A percentile compares a stretch with the other conserved stretches of the same genome.
phyloP scores from a whole-genome alignment of 2,329 filamentous ascomycete species.

The Stachybotrys chlorohalonatus region DNA sequence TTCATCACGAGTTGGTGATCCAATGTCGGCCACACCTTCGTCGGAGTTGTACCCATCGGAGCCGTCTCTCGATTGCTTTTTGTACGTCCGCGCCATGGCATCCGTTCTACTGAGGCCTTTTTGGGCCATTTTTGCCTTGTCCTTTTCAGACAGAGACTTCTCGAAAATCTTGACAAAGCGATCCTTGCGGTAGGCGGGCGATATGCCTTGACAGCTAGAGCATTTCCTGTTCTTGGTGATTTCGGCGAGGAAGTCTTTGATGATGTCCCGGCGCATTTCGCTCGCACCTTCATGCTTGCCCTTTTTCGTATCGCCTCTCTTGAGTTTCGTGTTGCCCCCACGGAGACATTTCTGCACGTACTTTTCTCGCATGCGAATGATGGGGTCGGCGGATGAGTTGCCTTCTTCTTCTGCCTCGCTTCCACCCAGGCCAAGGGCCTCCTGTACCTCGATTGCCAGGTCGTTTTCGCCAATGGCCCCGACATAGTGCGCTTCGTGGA shows the following conservation, averaged over 20 bases:
- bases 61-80: slow-evolving; percentile 27
- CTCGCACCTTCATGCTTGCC: slow-evolving; percentile 78
- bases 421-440: slow-evolving; percentile 31
- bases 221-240: slow-evolving; percentile 66
- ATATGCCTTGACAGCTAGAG: slow-evolving; percentile 57
- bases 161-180: slow-evolving; percentile 90
- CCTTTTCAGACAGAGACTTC: slow-evolving; percentile 65
- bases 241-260: slow-evolving; percentile 73
- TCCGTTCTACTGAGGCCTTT: slow-evolving; percentile 58
- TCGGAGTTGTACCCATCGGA: slow-evolving; percentile 43
- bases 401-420: slow-evolving; percentile 60
- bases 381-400: slow-evolving; percentile 39
- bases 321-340: slow-evolving; percentile 36
- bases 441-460: slow-evolving; percentile 22
- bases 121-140: slow-evolving; percentile 68
- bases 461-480: slow-evolving; percentile 41
- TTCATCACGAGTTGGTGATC: slow-evolving; percentile 35
- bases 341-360: slow-evolving; percentile 70
- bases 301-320: slow-evolving; percentile 39
- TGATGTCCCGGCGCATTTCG: slow-evolving; percentile 64
- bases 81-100: slow-evolving; percentile 46
- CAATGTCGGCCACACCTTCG: slow-evolving; percentile 62
- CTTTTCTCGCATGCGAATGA: slow-evolving; percentile 43
- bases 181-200: slow-evolving; percentile 80
- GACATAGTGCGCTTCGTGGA: slow-evolving; percentile 56